Base-by-base conservation (phyloP, 2,329 filamentous ascomycete species). In the Colletotrichum acutatum region DNA sequence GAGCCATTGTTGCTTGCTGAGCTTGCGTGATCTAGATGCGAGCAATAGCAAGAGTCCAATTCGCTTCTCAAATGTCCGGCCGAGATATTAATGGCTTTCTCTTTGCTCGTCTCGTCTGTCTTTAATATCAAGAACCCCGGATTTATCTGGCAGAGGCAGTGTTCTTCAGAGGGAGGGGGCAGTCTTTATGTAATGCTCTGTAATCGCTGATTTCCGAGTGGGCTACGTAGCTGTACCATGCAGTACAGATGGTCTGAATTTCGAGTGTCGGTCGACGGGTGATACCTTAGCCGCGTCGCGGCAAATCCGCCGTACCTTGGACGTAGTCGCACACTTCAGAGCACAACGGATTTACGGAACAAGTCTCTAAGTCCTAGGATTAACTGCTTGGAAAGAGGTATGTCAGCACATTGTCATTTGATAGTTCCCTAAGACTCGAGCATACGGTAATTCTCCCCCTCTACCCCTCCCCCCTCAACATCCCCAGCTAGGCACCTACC, bases 131-230 rank as follows among this genome's bases (percentile, higher is more conserved):
- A 19, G 16, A 8, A 32, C 53, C n/a, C 19, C n/a, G 37, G 12
- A 9, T 14, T 26, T 66, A 49, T n/a, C 37, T 68, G n/a, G 57
- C 3, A 26, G 5, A 2, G 42, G 19, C 22, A 37, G 19, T 12
- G 7, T n/a, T 19, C 42, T 9, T 30, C 53, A 5, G 32, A 16
- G 52, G 32, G 30, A 34, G 63, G 42, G 42, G 42, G 24, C 42
- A 59, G 59, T 69, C 70, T 72, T 74, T 74, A 72, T 72, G 62
- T 74, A 74, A 74, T 74, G 71, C 71, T 74, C 62, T 54, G 68
- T 74, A 74, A 74, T 74, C 71, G 54, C 68, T 49, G n/a, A 22
- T n/a, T 16, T 70, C 46, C 49, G 22, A 61, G 49, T 72, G 70
- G 70, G 56, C 46, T 72, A 22, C 37, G 11, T 54, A n/a, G 37